Percentiles rank a stretch among this genome's conserved stretches.
These are phyloP conservation scores for Endocladia muricata DNA, from an alignment of 31 red algal genomes.

Conservation along the genomic window DNA sequence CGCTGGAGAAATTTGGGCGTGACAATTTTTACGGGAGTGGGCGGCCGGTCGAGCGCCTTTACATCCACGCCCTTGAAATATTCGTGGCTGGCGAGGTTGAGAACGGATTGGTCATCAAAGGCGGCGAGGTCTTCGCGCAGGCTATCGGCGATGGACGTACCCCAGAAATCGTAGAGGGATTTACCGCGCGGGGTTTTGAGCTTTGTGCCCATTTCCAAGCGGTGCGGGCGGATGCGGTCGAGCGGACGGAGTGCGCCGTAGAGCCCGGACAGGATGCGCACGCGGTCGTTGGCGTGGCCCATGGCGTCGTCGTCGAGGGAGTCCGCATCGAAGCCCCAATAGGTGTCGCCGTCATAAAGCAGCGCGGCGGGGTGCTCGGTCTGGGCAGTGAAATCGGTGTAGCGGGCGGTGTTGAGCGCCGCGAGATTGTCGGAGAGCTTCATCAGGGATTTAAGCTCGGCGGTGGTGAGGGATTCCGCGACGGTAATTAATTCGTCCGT, in stretches of 20 bases:
- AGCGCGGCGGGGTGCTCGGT: neutral
- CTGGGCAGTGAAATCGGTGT: conserved; percentile 8
- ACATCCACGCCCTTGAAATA: too few relatives aligned
- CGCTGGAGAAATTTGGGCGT: too few relatives aligned
- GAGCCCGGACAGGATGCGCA: conserved; percentile 1
- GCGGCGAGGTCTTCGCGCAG: too few relatives aligned
- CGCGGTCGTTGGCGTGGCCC: neutral
- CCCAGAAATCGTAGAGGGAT: neutral
- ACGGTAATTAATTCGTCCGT: too few relatives aligned
- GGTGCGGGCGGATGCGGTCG: conserved; percentile 4
- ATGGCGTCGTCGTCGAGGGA: neutral
- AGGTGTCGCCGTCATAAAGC: neutral
- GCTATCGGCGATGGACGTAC: neutral
- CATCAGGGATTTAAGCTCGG: too few relatives aligned
- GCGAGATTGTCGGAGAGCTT: too few relatives aligned
- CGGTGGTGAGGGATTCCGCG: too few relatives aligned
- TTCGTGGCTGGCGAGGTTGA: too few relatives aligned
- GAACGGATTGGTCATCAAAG: too few relatives aligned
- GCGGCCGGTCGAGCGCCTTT: too few relatives aligned
- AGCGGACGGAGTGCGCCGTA: conserved; percentile 6
- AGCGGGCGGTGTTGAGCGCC: too few relatives aligned
- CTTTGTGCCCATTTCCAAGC: conserved; percentile 16
- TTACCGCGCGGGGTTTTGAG: neutral
- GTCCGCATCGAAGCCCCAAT: neutral
- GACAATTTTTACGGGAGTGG: too few relatives aligned